phyloP scores from a whole-genome alignment of 2,329 filamentous ascomycete genomes.

The Colletotrichum higginsianum region DNA sequence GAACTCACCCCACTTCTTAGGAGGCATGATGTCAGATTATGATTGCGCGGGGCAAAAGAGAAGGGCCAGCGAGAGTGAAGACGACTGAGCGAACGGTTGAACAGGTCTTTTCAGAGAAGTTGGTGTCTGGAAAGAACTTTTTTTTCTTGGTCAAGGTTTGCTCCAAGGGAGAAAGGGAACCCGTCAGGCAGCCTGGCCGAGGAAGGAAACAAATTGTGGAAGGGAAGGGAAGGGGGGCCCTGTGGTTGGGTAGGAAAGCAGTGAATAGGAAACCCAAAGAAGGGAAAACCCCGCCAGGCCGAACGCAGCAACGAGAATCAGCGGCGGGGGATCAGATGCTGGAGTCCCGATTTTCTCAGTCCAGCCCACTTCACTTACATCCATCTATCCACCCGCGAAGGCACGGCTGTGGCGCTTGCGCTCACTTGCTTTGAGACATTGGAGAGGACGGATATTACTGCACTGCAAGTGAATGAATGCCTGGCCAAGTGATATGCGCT shows the following conservation, averaged over 20 bases:
- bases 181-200: slow-evolving; percentile 16
- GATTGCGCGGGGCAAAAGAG: slow-evolving; percentile 23
- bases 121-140: slow-evolving; percentile 5
- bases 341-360: slow-evolving; percentile 19
- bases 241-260: slow-evolving; percentile 41
- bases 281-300: slow-evolving; percentile 34
- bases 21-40: slow-evolving; percentile 57
- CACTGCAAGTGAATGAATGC: neutral
- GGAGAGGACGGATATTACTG: too few relatives aligned
- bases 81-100: neutral
- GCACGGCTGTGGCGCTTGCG: slow-evolving; percentile 9
- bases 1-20: slow-evolving; percentile 61
- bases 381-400: neutral
- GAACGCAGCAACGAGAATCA: slow-evolving; percentile 29
- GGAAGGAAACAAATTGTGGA: slow-evolving; percentile 38
- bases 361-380: slow-evolving; percentile 26
- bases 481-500: too few relatives aligned
- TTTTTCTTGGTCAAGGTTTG: slow-evolving; percentile 1
- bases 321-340: slow-evolving; percentile 31
- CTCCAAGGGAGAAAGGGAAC: neutral
- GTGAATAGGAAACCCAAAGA: slow-evolving; percentile 28
- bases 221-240: slow-evolving; percentile 30
- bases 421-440: neutral
- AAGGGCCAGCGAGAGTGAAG: neutral
- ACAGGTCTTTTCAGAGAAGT: neutral